phyloP scores from a whole-genome alignment of 1,139 yeast genomes.

The Yamadazyma epiphylla region DNA sequence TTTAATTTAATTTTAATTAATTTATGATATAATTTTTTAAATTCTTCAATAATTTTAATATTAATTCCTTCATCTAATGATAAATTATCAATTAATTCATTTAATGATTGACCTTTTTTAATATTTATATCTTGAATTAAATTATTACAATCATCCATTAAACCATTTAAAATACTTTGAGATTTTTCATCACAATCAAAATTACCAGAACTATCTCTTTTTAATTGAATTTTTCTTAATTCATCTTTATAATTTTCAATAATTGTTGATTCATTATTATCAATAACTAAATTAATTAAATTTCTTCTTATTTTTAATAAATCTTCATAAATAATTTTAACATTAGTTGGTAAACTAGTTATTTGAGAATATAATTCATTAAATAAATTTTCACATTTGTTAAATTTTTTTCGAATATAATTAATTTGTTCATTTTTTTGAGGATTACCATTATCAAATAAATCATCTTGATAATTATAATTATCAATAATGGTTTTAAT shows the following conservation, averaged over 20 bases:
- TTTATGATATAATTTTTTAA: slow-evolving; percentile 24
- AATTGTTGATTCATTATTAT: slow-evolving; percentile 8
- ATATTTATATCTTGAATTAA: slow-evolving; percentile 67
- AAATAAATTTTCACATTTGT: slow-evolving; percentile 54
- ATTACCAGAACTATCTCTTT: slow-evolving; percentile 33
- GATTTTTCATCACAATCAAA: slow-evolving; percentile 24
- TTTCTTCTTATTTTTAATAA: slow-evolving; percentile 35
- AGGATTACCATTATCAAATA: slow-evolving; percentile 15
- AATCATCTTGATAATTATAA: slow-evolving; percentile 32
- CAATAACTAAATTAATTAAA: slow-evolving; percentile 33
- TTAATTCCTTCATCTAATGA: slow-evolving; percentile 17
- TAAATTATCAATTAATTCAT: slow-evolving; percentile 21
- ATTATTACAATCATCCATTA: slow-evolving; percentile 78
- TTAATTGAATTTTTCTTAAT: slow-evolving; percentile 28
- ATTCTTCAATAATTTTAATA: slow-evolving; percentile 3
- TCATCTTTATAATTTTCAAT: slow-evolving; percentile 18
- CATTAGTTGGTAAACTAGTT: slow-evolving; percentile 52
- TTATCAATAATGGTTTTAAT: slow-evolving; percentile 55
- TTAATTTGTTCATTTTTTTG: slow-evolving; percentile 53
- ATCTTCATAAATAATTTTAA: slow-evolving; percentile 48
- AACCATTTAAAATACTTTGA: slow-evolving; percentile 65
- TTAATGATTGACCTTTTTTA: slow-evolving; percentile 38
- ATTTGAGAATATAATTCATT: slow-evolving; percentile 49
- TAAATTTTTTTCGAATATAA: slow-evolving; percentile 55
- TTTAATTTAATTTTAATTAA: slow-evolving; percentile 65